Evolutionary conservation across 192 early-diverging fungal genomes (phyloP), one percentile per base, ranked within the genome.

Genomic region (Podila epigama): DNA sequence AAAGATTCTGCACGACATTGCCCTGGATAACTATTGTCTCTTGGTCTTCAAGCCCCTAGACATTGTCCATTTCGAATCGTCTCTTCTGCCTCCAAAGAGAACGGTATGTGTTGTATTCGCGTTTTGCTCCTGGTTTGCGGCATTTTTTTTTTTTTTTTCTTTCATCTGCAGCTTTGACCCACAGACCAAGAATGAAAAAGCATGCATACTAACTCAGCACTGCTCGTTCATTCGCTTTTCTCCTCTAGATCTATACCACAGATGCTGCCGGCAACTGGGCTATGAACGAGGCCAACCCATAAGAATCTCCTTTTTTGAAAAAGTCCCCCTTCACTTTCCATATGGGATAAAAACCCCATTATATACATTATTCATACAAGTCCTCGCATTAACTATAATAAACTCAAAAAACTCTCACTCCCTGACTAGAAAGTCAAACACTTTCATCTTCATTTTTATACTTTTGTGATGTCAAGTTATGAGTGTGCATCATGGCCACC

Each of bases 1-100:
- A n/a, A 81, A 85, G 55, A 67, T 87, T 28, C 58, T 87, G 48
- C 89, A 93, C 75, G 89, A 89, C 59, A 79, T 83, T 62, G 92
- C 92, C 1, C 66, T 91, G 57, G 92, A 94, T 58, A 92, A 93
- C 65, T 93, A 90, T 69, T 89, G 89, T 63, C 60, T 94, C 33
- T 58, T 94, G 57, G 81, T 91, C 3, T 92, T 91, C 58, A 91
- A 91, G 57, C 82, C 86, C 3, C 67, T 65, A 44, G 84, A 84
- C 35, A 90, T 94, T 13, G 87, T 89, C 10, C 86, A 91, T 56
- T 81, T 82, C 58, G 81, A 88, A 34, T 82, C 84, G 51, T 64
- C 64, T 28, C 44, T 42, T 25, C 83, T 85, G 67, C 87, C 87
- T 60, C 80, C 84, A 5, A 82, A 81, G 66, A 70, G 85, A 73